Evolutionary conservation across 495 filamentous ascomycete genomes (phyloP).

Genomic region (Apodospora peruviana): DNA sequence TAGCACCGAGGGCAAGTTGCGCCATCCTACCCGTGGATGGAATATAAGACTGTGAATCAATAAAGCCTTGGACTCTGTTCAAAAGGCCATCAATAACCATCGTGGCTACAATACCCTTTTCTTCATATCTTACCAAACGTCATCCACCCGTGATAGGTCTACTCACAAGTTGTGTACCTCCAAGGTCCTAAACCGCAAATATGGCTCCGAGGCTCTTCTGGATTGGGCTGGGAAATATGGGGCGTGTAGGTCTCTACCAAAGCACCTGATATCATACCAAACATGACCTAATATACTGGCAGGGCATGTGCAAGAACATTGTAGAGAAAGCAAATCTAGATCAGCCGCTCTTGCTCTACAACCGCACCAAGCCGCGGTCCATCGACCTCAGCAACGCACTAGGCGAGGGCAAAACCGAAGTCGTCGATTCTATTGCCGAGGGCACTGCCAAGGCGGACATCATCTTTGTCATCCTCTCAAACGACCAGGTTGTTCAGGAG

Average conservation of each 20-base stretch:
- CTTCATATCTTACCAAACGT: no score
- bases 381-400: constrained; percentile 51
- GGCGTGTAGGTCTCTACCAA: constrained; percentile 59
- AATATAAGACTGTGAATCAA: no score
- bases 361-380: constrained; percentile 63
- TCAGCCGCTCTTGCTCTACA: constrained; percentile 69
- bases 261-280: no score
- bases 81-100: no score
- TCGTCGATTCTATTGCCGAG: constrained; percentile 56
- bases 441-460: constrained; percentile 66
- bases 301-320: constrained; percentile 87
- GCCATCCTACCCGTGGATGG: no score
- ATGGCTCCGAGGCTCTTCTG: constrained; percentile 68
- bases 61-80: no score
- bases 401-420: constrained; percentile 50
- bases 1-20: no score
- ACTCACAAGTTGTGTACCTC: no score
- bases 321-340: constrained; percentile 67
- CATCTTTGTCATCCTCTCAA: constrained; percentile 78
- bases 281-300: no score
- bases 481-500: constrained; percentile 63
- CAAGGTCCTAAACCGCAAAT: no score
- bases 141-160: no score
- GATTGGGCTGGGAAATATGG: constrained; percentile 91
- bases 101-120: no score